Evolutionary conservation across 2,329 filamentous ascomycete genomes (phyloP).

Genomic region (Coniochaeta prunicola): DNA sequence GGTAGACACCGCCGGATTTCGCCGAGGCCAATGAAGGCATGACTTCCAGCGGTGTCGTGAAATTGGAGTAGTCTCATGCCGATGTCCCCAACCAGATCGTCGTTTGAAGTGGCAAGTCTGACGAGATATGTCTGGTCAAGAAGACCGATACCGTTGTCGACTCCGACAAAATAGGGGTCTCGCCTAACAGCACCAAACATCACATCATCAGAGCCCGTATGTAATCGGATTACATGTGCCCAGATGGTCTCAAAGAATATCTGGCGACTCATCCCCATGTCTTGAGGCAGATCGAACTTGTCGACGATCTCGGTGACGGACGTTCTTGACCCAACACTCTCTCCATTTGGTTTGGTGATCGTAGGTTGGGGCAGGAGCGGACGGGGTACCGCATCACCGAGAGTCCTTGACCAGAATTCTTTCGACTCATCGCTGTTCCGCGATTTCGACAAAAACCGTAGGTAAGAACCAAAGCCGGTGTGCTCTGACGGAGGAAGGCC

Average conservation of each 20-base stretch:
- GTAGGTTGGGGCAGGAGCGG: neutral
- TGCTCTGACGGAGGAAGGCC: neutral
- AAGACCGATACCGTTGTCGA: neutral
- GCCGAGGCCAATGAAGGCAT: neutral
- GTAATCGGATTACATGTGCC: neutral
- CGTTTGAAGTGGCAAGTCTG: neutral
- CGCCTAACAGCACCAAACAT: neutral
- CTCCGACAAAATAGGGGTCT: neutral
- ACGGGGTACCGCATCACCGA: neutral
- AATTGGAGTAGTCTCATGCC: neutral
- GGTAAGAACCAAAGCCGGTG: neutral
- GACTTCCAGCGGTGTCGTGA: neutral
- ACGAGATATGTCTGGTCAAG: conserved; percentile 3
- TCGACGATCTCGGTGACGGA: conserved; percentile 3
- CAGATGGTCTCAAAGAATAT: neutral
- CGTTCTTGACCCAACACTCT: neutral
- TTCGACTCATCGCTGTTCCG: neutral
- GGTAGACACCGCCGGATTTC: neutral
- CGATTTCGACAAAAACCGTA: neutral
- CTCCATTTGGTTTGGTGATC: conserved; percentile 4
- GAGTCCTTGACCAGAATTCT: neutral
- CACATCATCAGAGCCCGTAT: neutral
- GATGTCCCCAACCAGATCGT: neutral
- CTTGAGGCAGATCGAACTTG: neutral
- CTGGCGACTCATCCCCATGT: neutral